These are phyloP conservation scores for Fomes fomentarius DNA, from an alignment of 1,284 basidiomycete species.

Conservation along the genomic window DNA sequence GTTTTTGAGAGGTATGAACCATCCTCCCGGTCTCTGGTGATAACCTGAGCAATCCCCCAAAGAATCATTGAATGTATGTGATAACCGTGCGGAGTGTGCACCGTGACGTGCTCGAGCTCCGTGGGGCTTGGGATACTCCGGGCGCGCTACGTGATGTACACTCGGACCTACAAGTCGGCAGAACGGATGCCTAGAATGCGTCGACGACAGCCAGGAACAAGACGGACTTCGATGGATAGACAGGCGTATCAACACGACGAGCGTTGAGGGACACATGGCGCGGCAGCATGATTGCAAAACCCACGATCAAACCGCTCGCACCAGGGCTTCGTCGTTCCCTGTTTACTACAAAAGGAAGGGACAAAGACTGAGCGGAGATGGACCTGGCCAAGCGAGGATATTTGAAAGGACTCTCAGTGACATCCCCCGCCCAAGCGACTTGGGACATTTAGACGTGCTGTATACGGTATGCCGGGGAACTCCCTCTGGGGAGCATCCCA, in stretches of 20 bases:
- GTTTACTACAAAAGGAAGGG: slow-evolving; percentile 22
- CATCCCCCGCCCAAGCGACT: slow-evolving; percentile 11
- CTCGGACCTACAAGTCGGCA: slow-evolving; percentile 24
- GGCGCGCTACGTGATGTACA: slow-evolving; percentile 6
- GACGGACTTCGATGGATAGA: background rate
- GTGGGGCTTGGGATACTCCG: background rate
- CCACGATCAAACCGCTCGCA: background rate
- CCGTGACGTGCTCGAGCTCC: background rate
- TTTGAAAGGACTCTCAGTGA: slow-evolving; percentile 23
- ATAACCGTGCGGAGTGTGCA: background rate
- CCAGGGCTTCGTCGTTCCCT: slow-evolving; percentile 8
- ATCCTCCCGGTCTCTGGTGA: too few species aligned
- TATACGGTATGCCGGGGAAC: slow-evolving; percentile 11
- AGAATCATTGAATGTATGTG: too few species aligned
- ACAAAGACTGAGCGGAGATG: slow-evolving; percentile 21
- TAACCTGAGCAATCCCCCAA: too few species aligned
- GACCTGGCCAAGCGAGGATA: slow-evolving; percentile 21
- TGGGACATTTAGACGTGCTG: slow-evolving; percentile 12
- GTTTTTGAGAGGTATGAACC: too few species aligned
- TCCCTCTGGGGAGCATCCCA: slow-evolving; percentile 9
- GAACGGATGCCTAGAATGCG: background rate
- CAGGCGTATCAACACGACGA: too few species aligned
- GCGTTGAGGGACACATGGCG: background rate
- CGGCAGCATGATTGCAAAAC: background rate
- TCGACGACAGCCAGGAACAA: background rate